phyloP scores from a whole-genome alignment of 1,284 basidiomycete genomes.

The Trichosporon faecale region DNA sequence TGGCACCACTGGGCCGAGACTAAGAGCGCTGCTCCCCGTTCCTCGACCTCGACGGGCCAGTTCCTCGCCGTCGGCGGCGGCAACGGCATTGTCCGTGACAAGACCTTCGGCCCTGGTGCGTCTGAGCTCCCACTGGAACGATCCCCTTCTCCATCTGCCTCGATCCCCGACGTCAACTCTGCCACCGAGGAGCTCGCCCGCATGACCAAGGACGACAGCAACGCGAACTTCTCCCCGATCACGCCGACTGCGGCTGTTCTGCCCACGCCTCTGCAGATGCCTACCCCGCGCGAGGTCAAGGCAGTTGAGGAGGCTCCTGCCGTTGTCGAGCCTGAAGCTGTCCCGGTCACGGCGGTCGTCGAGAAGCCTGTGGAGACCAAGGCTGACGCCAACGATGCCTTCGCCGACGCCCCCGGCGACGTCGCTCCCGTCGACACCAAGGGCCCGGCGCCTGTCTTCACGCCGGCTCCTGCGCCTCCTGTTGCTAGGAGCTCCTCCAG shows the following conservation, averaged over 20 bases:
- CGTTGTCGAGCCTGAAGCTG: neutral
- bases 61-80: slow-evolving; percentile 44
- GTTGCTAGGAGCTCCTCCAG: neutral
- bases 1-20: slow-evolving; percentile 52
- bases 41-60: slow-evolving; percentile 65
- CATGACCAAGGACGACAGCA: neutral
- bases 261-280: neutral
- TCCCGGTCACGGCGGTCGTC: neutral
- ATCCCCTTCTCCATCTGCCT: neutral
- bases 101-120: neutral
- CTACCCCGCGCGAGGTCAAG: neutral
- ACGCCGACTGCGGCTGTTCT: neutral
- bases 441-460: neutral
- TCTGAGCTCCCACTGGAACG: neutral
- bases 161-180: neutral
- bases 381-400: neutral
- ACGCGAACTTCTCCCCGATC: neutral
- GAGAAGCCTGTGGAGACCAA: neutral
- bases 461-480: neutral
- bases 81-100: slow-evolving; percentile 8
- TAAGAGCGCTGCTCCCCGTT: slow-evolving; percentile 71
- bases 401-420: slow-evolving; percentile 7
- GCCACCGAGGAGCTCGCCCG: slow-evolving; percentile 4
- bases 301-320: neutral
- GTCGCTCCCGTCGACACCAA: neutral